phyloP scores from a whole-genome alignment of 1,284 basidiomycete genomes.

The Coniferiporia sulphurascens region DNA sequence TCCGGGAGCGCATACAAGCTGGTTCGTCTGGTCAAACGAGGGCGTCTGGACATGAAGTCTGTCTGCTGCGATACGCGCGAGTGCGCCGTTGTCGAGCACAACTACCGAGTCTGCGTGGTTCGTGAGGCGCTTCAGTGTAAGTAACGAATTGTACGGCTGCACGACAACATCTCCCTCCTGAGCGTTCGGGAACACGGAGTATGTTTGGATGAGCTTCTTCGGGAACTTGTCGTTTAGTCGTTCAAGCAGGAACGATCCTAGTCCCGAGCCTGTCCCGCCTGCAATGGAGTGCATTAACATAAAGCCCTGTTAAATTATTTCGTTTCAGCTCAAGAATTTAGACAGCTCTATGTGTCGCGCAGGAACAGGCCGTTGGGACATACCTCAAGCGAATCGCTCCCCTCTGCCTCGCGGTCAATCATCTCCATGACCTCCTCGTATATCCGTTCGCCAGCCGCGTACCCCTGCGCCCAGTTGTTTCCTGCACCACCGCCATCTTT shows the following conservation, averaged over 20 bases:
- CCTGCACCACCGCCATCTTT: constrained; percentile 97
- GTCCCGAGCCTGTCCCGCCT: constrained; percentile 95
- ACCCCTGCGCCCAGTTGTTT: constrained; percentile 98
- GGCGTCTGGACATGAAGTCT: constrained; percentile 88
- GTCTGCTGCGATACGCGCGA: constrained; percentile 89
- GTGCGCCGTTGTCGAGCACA: constrained; percentile 94
- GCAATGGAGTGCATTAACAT: constrained; percentile 99
- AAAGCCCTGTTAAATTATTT: constrained; percentile 67
- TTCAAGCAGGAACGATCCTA: constrained; percentile 96
- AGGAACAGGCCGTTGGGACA: constrained; percentile 19
- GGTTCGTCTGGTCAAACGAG: constrained; percentile 93
- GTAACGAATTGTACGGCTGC: constrained; percentile 95
- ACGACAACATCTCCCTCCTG: constrained; percentile 93
- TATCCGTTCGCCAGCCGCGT: constrained; percentile 82
- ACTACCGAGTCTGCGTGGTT: constrained; percentile 98
- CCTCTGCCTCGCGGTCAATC: constrained; percentile 98
- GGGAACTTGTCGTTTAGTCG: constrained; percentile 97
- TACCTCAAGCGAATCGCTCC: constrained; percentile 96
- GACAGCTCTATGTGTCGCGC: neutral
- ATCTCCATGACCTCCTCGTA: constrained; percentile 99
- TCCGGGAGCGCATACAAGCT: constrained; percentile 54
- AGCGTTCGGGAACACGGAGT: constrained; percentile 96
- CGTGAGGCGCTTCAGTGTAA: constrained; percentile 92
- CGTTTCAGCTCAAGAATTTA: neutral
- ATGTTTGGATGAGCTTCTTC: constrained; percentile 98